A percentile compares a stretch with the other conserved stretches of the same genome.
These are phyloP conservation scores for Tylopilus felleus DNA, from an alignment of 768 basidiomycete species.

Conservation along the genomic window DNA sequence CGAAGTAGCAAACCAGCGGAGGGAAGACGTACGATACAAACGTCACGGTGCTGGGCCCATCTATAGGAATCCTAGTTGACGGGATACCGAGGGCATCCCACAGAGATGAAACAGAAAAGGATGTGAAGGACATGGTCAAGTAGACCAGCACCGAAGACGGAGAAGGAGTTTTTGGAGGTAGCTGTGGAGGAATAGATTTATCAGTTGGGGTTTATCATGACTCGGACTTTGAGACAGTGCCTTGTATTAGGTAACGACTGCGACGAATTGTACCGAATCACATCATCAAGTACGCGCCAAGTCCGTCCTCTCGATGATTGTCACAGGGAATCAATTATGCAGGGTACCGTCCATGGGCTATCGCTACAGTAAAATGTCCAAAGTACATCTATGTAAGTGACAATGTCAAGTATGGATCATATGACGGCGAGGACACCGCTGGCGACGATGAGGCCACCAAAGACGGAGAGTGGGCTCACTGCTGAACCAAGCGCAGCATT, in stretches of 20 bases:
- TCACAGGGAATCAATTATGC: slow-evolving; percentile 1
- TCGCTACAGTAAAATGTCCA: slow-evolving; percentile 17
- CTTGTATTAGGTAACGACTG: not conserved
- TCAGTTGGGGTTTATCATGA: not conserved
- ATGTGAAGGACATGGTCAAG: not conserved
- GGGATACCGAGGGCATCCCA: not conserved
- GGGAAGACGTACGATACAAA: slow-evolving; percentile 1
- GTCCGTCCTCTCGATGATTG: no score
- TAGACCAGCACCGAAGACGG: no score
- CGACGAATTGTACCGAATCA: no score
- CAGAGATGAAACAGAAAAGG: not conserved
- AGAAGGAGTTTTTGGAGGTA: not conserved
- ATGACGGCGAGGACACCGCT: slow-evolving; percentile 18
- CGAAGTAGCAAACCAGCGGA: not conserved
- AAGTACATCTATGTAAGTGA: slow-evolving; percentile 2
- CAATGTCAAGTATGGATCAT: slow-evolving; percentile 1
- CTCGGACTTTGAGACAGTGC: no score
- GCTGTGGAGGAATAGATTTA: not conserved
- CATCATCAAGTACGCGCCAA: no score
- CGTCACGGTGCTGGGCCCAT: not conserved
- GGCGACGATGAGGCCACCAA: slow-evolving; percentile 23
- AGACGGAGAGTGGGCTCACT: slow-evolving; percentile 15
- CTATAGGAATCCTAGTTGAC: not conserved
- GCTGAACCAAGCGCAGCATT: slow-evolving; percentile 21
- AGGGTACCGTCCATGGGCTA: not conserved